A percentile compares a stretch with the other conserved stretches of the same genome.
These are phyloP conservation scores for Alternaria panax DNA, from an alignment of 2,329 filamentous ascomycete species.

Conservation along the genomic window DNA sequence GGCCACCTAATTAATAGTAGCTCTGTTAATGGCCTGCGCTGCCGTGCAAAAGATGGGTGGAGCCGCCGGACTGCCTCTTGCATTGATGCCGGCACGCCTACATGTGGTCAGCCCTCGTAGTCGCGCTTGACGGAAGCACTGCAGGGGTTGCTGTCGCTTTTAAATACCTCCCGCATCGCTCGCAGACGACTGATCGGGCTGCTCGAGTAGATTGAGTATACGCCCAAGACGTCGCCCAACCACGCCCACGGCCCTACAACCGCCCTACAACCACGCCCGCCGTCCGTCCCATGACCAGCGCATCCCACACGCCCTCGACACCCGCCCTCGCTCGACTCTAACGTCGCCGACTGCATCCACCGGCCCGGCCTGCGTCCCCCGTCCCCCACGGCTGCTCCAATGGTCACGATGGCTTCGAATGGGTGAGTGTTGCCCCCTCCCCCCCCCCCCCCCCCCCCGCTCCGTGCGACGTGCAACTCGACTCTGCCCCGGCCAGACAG, in stretches of 20 bases:
- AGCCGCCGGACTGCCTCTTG: conserved; percentile 27
- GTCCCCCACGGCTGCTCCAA: conserved; percentile 34
- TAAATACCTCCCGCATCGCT: conserved; percentile 39
- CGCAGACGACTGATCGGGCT: conserved; percentile 31
- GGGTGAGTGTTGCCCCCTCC: conserved; percentile 45
- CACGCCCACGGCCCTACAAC: background rate
- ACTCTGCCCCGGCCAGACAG: conserved; percentile 12
- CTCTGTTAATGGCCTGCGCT: conserved; percentile 28
- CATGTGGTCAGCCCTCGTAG: conserved; percentile 23
- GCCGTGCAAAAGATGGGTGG: conserved; percentile 28
- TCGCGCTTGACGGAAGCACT: conserved; percentile 16
- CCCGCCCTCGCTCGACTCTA: conserved; percentile 17
- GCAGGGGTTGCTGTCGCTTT: conserved; percentile 31
- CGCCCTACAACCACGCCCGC: background rate
- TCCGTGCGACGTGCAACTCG: conserved; percentile 38
- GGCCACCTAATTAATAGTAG: conserved; percentile 30
- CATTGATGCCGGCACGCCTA: conserved; percentile 21
- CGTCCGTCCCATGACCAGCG: conserved; percentile 15
- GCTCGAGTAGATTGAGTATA: background rate
- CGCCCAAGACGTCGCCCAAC: conserved; percentile 5
- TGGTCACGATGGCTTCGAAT: conserved; percentile 55
- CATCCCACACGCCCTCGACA: conserved; percentile 10
- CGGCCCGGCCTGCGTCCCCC: background rate
- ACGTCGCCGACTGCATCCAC: background rate
- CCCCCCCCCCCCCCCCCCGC: conserved; percentile 31